Conservation (phyloP, 768 basidiomycete genomes). For the Pisolithus sp. region DNA sequence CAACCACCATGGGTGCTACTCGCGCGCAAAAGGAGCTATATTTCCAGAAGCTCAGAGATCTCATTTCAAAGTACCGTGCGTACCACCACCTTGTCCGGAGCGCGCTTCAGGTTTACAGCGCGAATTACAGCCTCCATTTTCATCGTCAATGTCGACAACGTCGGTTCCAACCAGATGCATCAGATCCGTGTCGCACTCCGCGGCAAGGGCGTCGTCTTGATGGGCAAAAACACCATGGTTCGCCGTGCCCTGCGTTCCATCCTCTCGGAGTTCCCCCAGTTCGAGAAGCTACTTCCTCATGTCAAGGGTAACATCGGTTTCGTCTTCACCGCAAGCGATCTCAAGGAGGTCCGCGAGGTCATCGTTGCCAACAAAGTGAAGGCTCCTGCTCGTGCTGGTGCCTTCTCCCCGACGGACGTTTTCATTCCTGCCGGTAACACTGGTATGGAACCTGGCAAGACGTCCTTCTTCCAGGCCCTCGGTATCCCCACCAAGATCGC, state of each 20-base stretch:
- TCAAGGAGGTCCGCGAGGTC: constrained; percentile 91
- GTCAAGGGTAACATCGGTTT: constrained; percentile 98
- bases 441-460: constrained; percentile 99
- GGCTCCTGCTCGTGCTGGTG: constrained; percentile 98
- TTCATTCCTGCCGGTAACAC: constrained; percentile 93
- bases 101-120: not conserved
- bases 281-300: constrained; percentile 93
- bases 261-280: constrained; percentile 85
- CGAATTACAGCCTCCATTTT: constrained; percentile 83
- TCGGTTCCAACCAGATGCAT: constrained; percentile 99
- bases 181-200: constrained; percentile 95
- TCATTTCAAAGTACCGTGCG: constrained; percentile 85
- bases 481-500: constrained; percentile 99
- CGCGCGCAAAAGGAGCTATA: constrained; percentile 87
- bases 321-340: constrained; percentile 89
- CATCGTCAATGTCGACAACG: constrained; percentile 99
- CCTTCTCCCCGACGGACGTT: constrained; percentile 89
- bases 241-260: constrained; percentile 93
- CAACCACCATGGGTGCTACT: constrained; percentile 72
- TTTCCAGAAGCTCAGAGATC: constrained; percentile 90
- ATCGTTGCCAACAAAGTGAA: constrained; percentile 97
- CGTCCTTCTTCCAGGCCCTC: constrained; percentile 99
- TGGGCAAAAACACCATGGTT: constrained; percentile 99
- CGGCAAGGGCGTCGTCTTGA: constrained; percentile 92
- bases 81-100: constrained; percentile 10